Evolutionary conservation across 305 asterid species (phyloP).

Genomic region (Fraxinus sp.): DNA sequence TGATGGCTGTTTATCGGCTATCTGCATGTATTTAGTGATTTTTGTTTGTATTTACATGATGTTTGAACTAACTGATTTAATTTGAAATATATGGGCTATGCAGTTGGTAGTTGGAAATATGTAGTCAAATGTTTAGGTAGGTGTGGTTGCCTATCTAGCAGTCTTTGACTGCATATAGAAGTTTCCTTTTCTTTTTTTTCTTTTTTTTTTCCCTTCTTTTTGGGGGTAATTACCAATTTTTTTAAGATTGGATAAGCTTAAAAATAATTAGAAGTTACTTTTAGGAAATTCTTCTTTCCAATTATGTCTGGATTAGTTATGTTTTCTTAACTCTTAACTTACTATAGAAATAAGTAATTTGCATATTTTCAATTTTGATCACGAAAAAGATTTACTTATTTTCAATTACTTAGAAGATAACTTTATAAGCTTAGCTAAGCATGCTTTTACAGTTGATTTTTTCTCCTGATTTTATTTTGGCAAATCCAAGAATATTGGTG

Average conservation of each 20-base stretch:
- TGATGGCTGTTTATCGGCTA: not conserved
- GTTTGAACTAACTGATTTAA: not conserved
- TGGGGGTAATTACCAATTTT: not conserved
- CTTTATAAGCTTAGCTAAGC: not conserved
- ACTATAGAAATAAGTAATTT: not conserved
- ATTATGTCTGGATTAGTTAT: not conserved
- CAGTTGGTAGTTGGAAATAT: not conserved
- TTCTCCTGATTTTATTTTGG: not conserved
- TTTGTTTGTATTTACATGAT: not conserved
- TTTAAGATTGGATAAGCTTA: not conserved
- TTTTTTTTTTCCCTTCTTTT: not conserved
- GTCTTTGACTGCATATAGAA: not conserved
- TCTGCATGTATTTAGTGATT: not conserved
- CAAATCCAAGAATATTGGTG: not conserved
- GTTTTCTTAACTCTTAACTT: not conserved
- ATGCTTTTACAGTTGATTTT: not conserved
- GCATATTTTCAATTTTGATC: not conserved
- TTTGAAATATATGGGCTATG: not conserved
- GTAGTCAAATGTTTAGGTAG: not conserved
- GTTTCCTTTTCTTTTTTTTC: not conserved
- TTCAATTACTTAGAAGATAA: not conserved
- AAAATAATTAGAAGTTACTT: not conserved
- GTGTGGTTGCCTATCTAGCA: not conserved
- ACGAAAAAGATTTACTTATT: not conserved
- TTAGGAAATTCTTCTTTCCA: not conserved